Percentiles rank a stretch among this genome's conserved stretches.
Conservation (phyloP, 345 rosid genomes). For the Luvunga scandens region DNA sequence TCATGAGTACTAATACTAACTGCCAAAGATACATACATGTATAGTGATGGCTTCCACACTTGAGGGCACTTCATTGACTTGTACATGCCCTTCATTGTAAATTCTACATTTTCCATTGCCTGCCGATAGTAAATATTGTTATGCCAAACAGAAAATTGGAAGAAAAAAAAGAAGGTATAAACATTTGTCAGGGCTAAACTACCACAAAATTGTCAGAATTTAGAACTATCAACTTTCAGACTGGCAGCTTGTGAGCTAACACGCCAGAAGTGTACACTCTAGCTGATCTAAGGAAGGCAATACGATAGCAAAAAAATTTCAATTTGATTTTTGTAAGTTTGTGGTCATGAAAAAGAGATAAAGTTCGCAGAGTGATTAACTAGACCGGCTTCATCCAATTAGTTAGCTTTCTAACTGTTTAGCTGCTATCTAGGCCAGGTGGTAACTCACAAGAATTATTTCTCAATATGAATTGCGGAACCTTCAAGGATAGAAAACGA, state of each 20-base stretch:
- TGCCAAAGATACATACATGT: conserved; percentile 71
- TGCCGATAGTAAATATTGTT: conserved; percentile 16
- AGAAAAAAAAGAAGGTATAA: neutral
- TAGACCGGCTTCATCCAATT: neutral
- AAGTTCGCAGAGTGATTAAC: neutral
- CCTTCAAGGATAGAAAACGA: neutral
- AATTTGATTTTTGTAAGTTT: neutral
- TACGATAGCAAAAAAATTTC: neutral
- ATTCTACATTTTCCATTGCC: conserved; percentile 42
- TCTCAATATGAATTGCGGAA: neutral
- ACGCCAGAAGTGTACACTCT: neutral
- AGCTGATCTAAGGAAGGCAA: neutral
- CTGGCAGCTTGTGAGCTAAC: neutral
- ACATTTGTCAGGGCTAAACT: neutral
- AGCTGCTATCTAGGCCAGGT: neutral
- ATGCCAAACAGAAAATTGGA: neutral
- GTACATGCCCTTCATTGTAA: conserved; percentile 50
- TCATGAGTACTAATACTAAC: conserved; percentile 80
- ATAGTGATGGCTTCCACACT: conserved; percentile 87
- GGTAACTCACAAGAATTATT: neutral
- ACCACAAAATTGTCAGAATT: neutral
- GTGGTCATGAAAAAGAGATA: neutral
- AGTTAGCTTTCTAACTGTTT: neutral
- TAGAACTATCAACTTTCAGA: neutral
- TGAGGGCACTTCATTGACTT: conserved; percentile 63